Evolutionary conservation across 2,329 filamentous ascomycete species (phyloP).

Genomic region (Trichoderma gracile): DNA sequence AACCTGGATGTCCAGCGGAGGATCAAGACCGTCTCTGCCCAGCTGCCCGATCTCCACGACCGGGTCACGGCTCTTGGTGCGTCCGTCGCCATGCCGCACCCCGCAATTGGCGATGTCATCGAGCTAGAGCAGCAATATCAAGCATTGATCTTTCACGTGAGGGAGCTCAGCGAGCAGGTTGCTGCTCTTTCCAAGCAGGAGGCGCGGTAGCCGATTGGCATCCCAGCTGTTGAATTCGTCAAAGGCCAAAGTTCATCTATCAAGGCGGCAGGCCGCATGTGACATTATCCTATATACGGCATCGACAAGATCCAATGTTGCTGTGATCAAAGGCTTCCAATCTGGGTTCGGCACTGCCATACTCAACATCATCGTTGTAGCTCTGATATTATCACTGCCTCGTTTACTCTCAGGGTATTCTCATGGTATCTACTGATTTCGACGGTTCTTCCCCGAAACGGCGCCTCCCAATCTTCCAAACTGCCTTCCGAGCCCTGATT

Average conservation of each 20-base stretch:
- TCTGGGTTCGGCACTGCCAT: too few relatives aligned
- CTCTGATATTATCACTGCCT: background rate
- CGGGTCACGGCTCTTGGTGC: constrained; percentile 48
- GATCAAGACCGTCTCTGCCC: constrained; percentile 65
- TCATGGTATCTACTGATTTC: constrained; percentile 36
- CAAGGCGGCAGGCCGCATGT: too few relatives aligned
- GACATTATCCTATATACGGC: too few relatives aligned
- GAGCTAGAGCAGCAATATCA: constrained; percentile 60
- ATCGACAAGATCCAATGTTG: too few relatives aligned
- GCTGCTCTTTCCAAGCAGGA: constrained; percentile 56
- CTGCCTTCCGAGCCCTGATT: constrained; percentile 65
- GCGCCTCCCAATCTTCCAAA: constrained; percentile 72
- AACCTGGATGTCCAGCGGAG: constrained; percentile 74
- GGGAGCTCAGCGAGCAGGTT: constrained; percentile 62
- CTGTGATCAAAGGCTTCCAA: too few relatives aligned
- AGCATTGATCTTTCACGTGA: constrained; percentile 57
- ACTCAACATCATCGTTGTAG: background rate
- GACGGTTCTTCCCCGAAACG: constrained; percentile 63
- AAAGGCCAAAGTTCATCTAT: too few relatives aligned
- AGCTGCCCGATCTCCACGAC: constrained; percentile 63
- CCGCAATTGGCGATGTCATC: constrained; percentile 59
- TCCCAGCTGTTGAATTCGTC: constrained; percentile 61
- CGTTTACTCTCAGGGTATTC: background rate
- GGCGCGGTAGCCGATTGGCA: constrained; percentile 69
- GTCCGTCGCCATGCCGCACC: constrained; percentile 39